Evolutionary conservation across 208 protist genomes (phyloP).

Genomic region (Trypanosoma conorhini): DNA sequence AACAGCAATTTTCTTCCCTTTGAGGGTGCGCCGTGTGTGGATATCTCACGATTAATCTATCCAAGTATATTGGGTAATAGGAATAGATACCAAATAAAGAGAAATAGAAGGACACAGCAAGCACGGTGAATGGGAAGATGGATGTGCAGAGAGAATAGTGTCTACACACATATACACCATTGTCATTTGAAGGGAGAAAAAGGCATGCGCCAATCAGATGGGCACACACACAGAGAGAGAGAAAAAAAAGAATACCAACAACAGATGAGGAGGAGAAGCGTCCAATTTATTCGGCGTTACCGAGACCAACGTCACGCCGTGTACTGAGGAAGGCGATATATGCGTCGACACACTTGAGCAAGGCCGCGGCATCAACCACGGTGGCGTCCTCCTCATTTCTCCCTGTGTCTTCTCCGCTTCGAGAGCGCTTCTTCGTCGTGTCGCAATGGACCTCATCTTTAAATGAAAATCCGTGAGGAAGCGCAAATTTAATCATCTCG

Average conservation of each 20-base stretch:
- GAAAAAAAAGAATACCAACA: conserved; percentile 1
- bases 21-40: too few species aligned
- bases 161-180: background rate
- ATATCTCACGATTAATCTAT: background rate
- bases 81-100: background rate
- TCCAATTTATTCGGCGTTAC: conserved; percentile 13
- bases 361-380: conserved; percentile 42
- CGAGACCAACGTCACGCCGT: conserved; percentile 47
- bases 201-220: background rate
- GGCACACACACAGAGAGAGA: background rate
- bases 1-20: too few species aligned
- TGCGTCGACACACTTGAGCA: conserved; percentile 48
- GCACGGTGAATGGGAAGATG: too few species aligned
- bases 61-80: background rate
- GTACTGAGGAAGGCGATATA: conserved; percentile 77
- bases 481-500: conserved; percentile 57
- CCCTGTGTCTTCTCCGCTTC: background rate
- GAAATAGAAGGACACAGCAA: background rate
- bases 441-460: conserved; percentile 33
- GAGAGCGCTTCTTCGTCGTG: background rate
- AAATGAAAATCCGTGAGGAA: conserved; percentile 64
- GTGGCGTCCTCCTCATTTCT: conserved; percentile 9
- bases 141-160: too few species aligned
- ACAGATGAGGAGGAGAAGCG: background rate
- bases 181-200: background rate